Percentiles rank a stretch among this genome's conserved stretches.
These are phyloP conservation scores for Xenosphaeropsis pyriputrescens DNA, from an alignment of 2,329 filamentous ascomycete genomes.

Conservation along the genomic window DNA sequence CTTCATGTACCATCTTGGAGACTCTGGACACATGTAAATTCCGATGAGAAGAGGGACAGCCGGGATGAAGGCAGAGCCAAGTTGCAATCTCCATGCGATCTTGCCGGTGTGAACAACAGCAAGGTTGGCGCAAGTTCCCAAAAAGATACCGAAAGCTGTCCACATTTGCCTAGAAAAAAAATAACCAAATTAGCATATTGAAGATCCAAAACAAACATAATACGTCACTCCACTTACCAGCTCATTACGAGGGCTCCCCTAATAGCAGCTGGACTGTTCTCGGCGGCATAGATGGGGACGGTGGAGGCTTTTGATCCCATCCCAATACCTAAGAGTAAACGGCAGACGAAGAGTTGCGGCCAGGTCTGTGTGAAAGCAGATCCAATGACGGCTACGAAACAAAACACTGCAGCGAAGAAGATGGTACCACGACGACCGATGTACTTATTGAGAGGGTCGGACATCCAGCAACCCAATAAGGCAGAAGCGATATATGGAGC, in stretches of 20 bases:
- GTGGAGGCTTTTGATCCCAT: conserved; percentile 59
- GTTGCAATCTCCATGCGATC: conserved; percentile 53
- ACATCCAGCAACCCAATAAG: conserved; percentile 58
- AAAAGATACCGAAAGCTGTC: conserved; percentile 35
- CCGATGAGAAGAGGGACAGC: conserved; percentile 38
- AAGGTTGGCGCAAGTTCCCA: conserved; percentile 46
- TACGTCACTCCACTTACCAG: conserved; percentile 24
- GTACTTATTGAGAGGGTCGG: conserved; percentile 53
- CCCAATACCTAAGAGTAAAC: conserved; percentile 55
- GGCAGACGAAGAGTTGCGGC: conserved; percentile 58
- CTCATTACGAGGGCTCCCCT: conserved; percentile 60
- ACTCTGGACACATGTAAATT: conserved; percentile 26
- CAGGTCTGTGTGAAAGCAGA: conserved; percentile 40
- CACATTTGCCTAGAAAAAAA: conserved; percentile 42
- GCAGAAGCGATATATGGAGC: conserved; percentile 53
- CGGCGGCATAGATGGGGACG: conserved; percentile 55
- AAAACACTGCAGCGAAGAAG: conserved; percentile 42
- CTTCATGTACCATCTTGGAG: conserved; percentile 42
- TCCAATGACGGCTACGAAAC: conserved; percentile 40
- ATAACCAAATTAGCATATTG: conserved; percentile 59
- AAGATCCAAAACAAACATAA: no score
- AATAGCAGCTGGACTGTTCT: conserved; percentile 47
- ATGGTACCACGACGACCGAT: conserved; percentile 61
- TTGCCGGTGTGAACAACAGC: conserved; percentile 33
- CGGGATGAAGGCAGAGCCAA: conserved; percentile 50